Percentiles rank a stretch among this genome's conserved stretches.
Evolutionary conservation across 495 filamentous ascomycete species (phyloP).

Genomic region (Aspergillus conjunctus): DNA sequence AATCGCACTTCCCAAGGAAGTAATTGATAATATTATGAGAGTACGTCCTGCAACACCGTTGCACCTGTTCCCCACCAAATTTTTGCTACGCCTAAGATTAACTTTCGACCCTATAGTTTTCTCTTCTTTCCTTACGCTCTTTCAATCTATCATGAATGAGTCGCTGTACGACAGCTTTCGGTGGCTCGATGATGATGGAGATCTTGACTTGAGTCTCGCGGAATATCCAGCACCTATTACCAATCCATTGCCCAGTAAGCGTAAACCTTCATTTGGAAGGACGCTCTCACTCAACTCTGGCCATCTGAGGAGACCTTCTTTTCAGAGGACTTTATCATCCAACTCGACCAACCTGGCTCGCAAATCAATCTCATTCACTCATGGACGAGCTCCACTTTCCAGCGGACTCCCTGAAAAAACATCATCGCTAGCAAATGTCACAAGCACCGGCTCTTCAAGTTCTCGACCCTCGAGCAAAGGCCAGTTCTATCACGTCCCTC

Average conservation of each 20-base stretch:
- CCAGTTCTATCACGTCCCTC: conserved; percentile 29
- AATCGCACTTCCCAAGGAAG: background rate
- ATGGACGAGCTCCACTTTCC: conserved; percentile 20
- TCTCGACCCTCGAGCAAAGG: conserved; percentile 35
- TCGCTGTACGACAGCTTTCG: conserved; percentile 69
- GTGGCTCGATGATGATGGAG: conserved; percentile 79
- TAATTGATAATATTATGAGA: background rate
- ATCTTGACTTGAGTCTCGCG: conserved; percentile 69
- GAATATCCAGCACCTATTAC: conserved; percentile 52
- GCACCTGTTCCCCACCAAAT: background rate
- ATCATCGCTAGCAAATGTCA: conserved; percentile 31
- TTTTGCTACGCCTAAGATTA: background rate
- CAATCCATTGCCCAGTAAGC: conserved; percentile 27
- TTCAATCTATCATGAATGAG: conserved; percentile 47
- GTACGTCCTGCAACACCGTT: background rate
- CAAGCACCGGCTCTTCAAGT: conserved; percentile 48
- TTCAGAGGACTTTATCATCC: conserved; percentile 53
- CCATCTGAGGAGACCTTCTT: conserved; percentile 40
- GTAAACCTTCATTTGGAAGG: conserved; percentile 50
- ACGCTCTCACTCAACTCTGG: conserved; percentile 46
- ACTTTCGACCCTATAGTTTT: background rate
- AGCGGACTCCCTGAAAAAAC: conserved; percentile 23
- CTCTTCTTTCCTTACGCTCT: conserved; percentile 14
- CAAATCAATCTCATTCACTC: conserved; percentile 24
- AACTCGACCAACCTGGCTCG: conserved; percentile 26